Evolutionary conservation across 2,329 filamentous ascomycete species (phyloP).

Genomic region (Drechslerella dactyloides): DNA sequence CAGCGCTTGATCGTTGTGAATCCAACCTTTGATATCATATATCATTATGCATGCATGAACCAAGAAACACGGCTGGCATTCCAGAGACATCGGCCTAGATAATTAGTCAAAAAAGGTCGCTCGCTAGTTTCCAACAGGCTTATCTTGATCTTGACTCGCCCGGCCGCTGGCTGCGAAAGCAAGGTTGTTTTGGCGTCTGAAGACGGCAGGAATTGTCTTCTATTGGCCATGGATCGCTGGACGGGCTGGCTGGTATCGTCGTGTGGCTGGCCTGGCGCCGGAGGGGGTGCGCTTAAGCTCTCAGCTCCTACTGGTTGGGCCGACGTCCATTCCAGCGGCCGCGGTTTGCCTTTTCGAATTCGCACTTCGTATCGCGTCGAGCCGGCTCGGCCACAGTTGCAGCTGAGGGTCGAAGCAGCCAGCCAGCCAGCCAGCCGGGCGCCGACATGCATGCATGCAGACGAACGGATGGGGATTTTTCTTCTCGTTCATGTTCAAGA

Average conservation of each 20-base stretch:
- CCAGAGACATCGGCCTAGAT: not conserved
- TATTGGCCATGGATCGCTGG: constrained; percentile 23
- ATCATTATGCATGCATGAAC: too few species aligned
- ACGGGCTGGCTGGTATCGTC: constrained; percentile 9
- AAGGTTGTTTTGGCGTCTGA: constrained; percentile 37
- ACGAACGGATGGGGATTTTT: too few species aligned
- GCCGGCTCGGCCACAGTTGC: too few species aligned
- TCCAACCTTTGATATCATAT: not conserved
- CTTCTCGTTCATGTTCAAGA: too few species aligned
- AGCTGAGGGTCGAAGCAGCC: too few species aligned
- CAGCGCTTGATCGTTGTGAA: not conserved
- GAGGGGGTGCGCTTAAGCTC: constrained; percentile 41
- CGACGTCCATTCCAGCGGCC: constrained; percentile 3
- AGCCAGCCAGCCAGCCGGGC: too few species aligned
- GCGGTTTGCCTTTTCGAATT: not conserved
- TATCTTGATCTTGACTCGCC: not conserved
- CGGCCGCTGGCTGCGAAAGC: constrained; percentile 21
- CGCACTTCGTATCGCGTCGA: too few species aligned
- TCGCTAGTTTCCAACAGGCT: too few species aligned
- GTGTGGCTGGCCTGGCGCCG: constrained; percentile 15
- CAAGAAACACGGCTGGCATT: too few species aligned
- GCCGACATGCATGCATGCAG: too few species aligned
- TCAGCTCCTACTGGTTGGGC: constrained; percentile 36
- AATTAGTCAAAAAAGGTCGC: constrained; percentile 4
- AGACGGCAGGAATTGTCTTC: constrained; percentile 10